phyloP scores from a whole-genome alignment of 257 asterid species.

The Coffea canephora region DNA sequence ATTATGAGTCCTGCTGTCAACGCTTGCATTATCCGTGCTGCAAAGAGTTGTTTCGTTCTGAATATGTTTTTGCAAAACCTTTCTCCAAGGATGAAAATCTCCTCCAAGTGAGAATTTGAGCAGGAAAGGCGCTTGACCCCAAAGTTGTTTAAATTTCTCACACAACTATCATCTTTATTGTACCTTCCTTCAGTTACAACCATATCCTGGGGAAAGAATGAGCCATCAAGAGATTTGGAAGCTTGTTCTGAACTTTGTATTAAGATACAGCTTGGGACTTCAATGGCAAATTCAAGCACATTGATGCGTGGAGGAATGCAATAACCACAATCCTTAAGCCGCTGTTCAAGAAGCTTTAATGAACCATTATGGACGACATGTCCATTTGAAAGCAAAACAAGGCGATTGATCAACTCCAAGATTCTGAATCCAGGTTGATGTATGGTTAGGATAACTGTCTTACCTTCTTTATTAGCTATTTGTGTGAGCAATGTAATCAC shows the following conservation, averaged over 20 bases:
- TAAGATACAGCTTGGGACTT: conserved; percentile 29
- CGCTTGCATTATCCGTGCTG: conserved; percentile 57
- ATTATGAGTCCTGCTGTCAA: conserved; percentile 56
- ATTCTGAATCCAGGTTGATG: conserved; percentile 89
- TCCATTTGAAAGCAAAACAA: conserved; percentile 64
- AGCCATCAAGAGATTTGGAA: conserved; percentile 24
- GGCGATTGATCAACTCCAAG: conserved; percentile 62
- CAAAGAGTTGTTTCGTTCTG: conserved; percentile 72
- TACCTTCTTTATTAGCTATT: conserved; percentile 45
- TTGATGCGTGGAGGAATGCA: conserved; percentile 61
- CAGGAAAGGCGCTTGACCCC: conserved; percentile 22
- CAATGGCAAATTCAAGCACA: conserved; percentile 77
- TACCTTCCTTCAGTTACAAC: neutral
- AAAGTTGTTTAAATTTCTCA: neutral
- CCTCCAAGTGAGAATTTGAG: conserved; percentile 44
- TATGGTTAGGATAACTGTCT: conserved; percentile 68
- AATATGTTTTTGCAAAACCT: conserved; percentile 69
- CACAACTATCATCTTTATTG: conserved; percentile 9
- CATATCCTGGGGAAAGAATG: conserved; percentile 10
- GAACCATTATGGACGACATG: conserved; percentile 61
- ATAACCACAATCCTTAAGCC: conserved; percentile 40
- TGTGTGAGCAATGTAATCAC: conserved; percentile 46
- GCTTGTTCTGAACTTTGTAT: conserved; percentile 26
- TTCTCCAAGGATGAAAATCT: conserved; percentile 49
- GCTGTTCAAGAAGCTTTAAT: conserved; percentile 41